Evolutionary conservation across 2,329 filamentous ascomycete genomes (phyloP).

Genomic region (Macrophomina tecta): DNA sequence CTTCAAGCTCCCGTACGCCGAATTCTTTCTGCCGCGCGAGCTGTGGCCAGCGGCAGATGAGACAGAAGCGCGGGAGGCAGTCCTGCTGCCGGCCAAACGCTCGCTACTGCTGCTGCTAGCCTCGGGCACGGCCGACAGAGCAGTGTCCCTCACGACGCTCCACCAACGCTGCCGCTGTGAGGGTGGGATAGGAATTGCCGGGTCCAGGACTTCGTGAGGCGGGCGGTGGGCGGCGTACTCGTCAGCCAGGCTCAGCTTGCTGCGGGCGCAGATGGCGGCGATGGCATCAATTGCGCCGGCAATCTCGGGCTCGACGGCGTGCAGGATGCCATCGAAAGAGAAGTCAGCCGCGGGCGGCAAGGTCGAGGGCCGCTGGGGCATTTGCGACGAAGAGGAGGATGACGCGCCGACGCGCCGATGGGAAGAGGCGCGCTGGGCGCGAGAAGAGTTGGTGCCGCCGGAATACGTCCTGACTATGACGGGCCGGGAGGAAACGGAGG

Average conservation of each 20-base stretch:
- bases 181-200: slow-evolving; percentile 35
- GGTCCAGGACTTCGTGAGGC: slow-evolving; percentile 60
- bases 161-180: slow-evolving; percentile 38
- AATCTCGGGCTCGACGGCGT: slow-evolving; percentile 64
- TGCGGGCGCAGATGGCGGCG: slow-evolving; percentile 67
- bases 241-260: slow-evolving; percentile 65
- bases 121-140: slow-evolving; percentile 55
- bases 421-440: slow-evolving; percentile 7
- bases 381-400: slow-evolving; percentile 20
- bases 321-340: slow-evolving; percentile 61
- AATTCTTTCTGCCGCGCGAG: slow-evolving; percentile 27
- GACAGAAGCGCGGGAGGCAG: slow-evolving; percentile 18
- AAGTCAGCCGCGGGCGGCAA: slow-evolving; percentile 59
- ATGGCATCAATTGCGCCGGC: slow-evolving; percentile 65
- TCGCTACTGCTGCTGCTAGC: slow-evolving; percentile 55
- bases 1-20: slow-evolving; percentile 31
- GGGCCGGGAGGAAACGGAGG: slow-evolving; percentile 50
- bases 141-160: slow-evolving; percentile 44
- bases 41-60: slow-evolving; percentile 21
- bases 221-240: slow-evolving; percentile 68
- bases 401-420: slow-evolving; percentile 9
- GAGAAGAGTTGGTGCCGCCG: slow-evolving; percentile 24
- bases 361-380: slow-evolving; percentile 32
- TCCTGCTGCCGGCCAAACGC: slow-evolving; percentile 36
- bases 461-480: slow-evolving; percentile 53